Conservation (phyloP, 2,329 filamentous ascomycete species). For the Botryotinia globosa region DNA sequence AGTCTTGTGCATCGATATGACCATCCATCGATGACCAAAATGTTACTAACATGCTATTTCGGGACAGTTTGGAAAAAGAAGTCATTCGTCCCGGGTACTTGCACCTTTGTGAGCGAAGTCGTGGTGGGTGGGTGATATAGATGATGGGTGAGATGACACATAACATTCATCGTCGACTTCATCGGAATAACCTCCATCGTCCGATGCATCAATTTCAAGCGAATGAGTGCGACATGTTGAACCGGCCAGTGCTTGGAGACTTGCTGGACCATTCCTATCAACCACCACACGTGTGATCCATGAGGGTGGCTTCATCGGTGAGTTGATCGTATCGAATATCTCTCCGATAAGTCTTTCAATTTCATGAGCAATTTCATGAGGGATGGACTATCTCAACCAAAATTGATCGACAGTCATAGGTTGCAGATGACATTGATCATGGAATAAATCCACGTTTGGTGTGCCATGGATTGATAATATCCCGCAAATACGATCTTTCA, state of each 20-base stretch:
- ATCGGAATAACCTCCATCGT: background rate
- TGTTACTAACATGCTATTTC: background rate
- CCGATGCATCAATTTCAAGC: background rate
- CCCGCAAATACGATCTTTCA: background rate
- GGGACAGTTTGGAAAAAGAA: background rate
- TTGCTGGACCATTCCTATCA: background rate
- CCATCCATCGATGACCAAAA: background rate
- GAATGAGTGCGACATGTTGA: background rate
- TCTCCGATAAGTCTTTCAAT: background rate
- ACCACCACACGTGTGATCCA: background rate
- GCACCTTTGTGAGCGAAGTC: background rate
- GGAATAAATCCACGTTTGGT: background rate
- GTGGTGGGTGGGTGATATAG: background rate
- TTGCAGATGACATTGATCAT: background rate
- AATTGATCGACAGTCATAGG: background rate
- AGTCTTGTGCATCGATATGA: background rate
- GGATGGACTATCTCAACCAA: background rate
- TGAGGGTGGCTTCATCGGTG: background rate
- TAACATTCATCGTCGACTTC: background rate
- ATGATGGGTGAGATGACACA: background rate
- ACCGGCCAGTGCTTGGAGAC: background rate
- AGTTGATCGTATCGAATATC: background rate
- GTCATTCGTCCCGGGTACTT: conserved; percentile 4
- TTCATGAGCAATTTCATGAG: too few species aligned
- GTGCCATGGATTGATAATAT: background rate